Conservation (phyloP, 768 basidiomycete genomes). For the Tricholoma terreum region DNA sequence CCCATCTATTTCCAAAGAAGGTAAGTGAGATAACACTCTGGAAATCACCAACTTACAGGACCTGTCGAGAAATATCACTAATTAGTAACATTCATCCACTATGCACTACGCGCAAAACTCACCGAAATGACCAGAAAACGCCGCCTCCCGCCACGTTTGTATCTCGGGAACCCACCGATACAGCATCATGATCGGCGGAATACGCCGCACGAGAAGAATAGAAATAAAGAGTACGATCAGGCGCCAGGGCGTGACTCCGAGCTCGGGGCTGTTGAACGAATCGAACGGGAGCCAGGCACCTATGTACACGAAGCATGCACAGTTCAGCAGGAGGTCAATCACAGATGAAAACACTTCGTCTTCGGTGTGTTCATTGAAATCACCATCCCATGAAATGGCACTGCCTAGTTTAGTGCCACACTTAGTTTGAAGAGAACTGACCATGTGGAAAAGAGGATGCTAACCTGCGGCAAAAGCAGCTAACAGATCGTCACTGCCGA, state of each 20-base stretch:
- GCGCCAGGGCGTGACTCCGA: conserved; percentile 69
- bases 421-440: too few relatives aligned
- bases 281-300: conserved; percentile 85
- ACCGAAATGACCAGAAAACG: conserved; percentile 94
- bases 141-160: conserved; percentile 75
- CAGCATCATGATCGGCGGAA: conserved; percentile 73
- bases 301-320: conserved; percentile 76
- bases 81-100: background rate
- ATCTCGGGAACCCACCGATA: conserved; percentile 91
- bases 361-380: conserved; percentile 78
- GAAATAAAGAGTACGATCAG: conserved; percentile 56
- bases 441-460: conserved; percentile 18
- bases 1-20: conserved; percentile 62
- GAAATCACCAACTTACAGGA: conserved; percentile 41
- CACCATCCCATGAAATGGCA: conserved; percentile 90
- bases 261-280: conserved; percentile 48
- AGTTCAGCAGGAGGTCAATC: conserved; percentile 83
- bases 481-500: conserved; percentile 86
- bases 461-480: conserved; percentile 83
- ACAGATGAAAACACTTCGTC: conserved; percentile 87
- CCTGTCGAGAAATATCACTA: conserved; percentile 30
- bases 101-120: conserved; percentile 7
- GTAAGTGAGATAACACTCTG: background rate
- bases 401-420: conserved; percentile 51
- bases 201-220: conserved; percentile 73